phyloP scores from a whole-genome alignment of 2,329 filamentous ascomycete genomes.

The Fusarium verrucosum region DNA sequence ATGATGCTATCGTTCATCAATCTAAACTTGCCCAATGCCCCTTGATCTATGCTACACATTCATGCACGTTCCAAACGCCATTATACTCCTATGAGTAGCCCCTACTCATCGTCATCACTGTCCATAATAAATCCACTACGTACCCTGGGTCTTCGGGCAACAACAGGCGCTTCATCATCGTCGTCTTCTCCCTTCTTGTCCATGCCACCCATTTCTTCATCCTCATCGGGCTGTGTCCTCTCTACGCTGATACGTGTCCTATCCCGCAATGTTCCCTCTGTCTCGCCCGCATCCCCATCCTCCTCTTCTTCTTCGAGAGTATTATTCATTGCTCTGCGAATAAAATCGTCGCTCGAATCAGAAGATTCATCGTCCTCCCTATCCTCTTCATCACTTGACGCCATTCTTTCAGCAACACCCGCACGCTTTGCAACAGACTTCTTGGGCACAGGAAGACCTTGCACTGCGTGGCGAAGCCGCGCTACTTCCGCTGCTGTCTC shows the following conservation, averaged over 20 bases:
- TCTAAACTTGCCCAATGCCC: background rate
- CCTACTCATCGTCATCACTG: constrained; percentile 65
- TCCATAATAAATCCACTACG: constrained; percentile 66
- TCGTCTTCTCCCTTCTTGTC: constrained; percentile 47
- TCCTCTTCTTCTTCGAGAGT: constrained; percentile 29
- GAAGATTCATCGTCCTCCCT: background rate
- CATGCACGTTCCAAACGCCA: constrained; percentile 23
- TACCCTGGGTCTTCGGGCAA: constrained; percentile 54
- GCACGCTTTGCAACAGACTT: constrained; percentile 48
- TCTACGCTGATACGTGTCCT: constrained; percentile 48
- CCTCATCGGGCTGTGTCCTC: constrained; percentile 21
- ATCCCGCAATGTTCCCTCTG: constrained; percentile 45
- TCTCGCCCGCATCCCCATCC: too few relatives aligned
- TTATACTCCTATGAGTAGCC: background rate
- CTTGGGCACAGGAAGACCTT: constrained; percentile 21
- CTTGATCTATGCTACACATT: background rate
- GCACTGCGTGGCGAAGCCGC: background rate
- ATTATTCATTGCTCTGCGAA: constrained; percentile 39
- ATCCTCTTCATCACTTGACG: constrained; percentile 7
- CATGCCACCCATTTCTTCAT: constrained; percentile 30
- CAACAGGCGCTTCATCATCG: constrained; percentile 43
- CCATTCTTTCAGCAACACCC: background rate
- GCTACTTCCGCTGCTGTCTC: constrained; percentile 50
- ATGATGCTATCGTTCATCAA: constrained; percentile 22
- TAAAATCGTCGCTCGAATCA: constrained; percentile 40